Conservation (phyloP, 768 basidiomycete species). For the Termitomyces bulborhizus region DNA sequence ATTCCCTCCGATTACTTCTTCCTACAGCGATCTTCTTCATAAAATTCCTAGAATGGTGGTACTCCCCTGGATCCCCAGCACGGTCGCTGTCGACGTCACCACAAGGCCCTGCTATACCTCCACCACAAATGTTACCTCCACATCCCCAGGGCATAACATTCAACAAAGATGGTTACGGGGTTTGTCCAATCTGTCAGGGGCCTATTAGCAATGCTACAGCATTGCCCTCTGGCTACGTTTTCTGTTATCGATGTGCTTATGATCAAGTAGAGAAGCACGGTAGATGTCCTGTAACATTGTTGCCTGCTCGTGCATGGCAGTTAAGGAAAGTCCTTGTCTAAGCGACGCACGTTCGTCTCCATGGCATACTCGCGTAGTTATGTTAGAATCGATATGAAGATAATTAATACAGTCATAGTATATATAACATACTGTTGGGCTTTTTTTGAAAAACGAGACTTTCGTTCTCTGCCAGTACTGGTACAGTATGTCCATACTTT, state of each 20-base stretch:
- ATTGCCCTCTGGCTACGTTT: constrained; percentile 89
- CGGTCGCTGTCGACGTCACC: constrained; percentile 59
- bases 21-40: constrained; percentile 92
- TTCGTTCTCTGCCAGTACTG: background rate
- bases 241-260: constrained; percentile 89
- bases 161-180: constrained; percentile 62
- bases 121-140: constrained; percentile 69
- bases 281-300: constrained; percentile 82
- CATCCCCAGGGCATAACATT: constrained; percentile 69
- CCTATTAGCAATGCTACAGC: constrained; percentile 82
- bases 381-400: constrained; percentile 14
- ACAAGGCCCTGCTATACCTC: constrained; percentile 66
- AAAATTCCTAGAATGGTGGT: constrained; percentile 99
- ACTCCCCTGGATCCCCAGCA: constrained; percentile 87
- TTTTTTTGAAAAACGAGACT: background rate
- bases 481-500: too few species aligned
- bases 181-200: constrained; percentile 75
- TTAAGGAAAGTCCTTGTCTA: constrained; percentile 82
- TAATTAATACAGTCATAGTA: constrained; percentile 1
- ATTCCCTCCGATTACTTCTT: constrained; percentile 72
- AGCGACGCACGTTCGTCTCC: constrained; percentile 45
- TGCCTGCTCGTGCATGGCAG: constrained; percentile 73
- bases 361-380: background rate
- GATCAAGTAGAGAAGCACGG: constrained; percentile 73
- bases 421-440: background rate